Base-by-base conservation (phyloP, 495 filamentous ascomycete species). In the Lasiosphaeria miniovina region DNA sequence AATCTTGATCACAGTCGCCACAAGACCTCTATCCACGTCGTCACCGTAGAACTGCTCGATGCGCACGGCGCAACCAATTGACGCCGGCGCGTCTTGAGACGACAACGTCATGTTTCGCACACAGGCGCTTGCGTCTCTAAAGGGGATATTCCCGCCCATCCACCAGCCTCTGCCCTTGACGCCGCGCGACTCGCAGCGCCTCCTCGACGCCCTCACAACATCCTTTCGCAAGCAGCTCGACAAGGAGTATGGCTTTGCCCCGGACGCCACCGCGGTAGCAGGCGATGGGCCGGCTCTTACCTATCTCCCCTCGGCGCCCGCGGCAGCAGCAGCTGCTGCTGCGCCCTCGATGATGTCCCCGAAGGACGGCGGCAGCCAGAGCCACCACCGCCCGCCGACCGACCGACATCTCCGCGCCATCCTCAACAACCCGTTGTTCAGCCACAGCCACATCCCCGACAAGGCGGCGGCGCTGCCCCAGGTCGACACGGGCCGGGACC, bases 181-280 rank as follows among this genome's bases (percentile, higher is more conserved):
- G 52, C 75, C 75, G 6, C 82, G 80, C 64, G 84, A 91, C 61
- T 86, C 87, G 35, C 77, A 86, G 62, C 82, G 85, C 61, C 78
- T 95, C 2, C 84, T 91, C 56, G 77, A 82, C 33, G 77, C 82
- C 55, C 82, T 95, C 59, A 92, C 88, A 15, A 76, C 79, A 4
- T 92, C 89, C n/a, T 95, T 95, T 72, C 84, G 87, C 56, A 75
- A 80, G 41, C 86, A 89, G 38, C 79, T 95, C 36, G 88, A 93
- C 67, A 75, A 71, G 41, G 83, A 88, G 63, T 83, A 90, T 66
- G 82, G 83, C 41, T 69, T 66, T 61, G 61, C 71, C 14, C 54
- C 65, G 40, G 60, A 63, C 24, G 50, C 64, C 49, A 57, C 62
- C n/a, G 58, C 57, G 41, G 38, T 45, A 10, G 45, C 15, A 5